Evolutionary conservation across 1,284 basidiomycete genomes (phyloP).

Genomic region (Cerrena zonata): DNA sequence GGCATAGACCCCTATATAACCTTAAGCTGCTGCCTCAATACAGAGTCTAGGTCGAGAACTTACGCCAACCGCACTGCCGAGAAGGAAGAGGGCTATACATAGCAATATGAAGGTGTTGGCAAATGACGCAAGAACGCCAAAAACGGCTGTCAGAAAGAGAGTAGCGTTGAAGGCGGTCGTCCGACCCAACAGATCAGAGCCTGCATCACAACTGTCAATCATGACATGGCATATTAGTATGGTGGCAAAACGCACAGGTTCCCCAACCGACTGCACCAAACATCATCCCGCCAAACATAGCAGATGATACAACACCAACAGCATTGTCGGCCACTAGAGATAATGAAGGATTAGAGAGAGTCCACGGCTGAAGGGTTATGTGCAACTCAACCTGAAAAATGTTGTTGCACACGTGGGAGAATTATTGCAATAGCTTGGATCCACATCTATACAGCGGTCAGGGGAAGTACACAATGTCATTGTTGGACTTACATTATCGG

Average conservation of each 20-base stretch:
- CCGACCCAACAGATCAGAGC: conserved; percentile 79
- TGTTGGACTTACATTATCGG: conserved; percentile 67
- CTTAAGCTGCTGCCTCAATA: not conserved
- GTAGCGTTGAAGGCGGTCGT: conserved; percentile 89
- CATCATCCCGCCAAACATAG: conserved; percentile 94
- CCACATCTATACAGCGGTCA: conserved; percentile 68
- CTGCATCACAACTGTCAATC: conserved; percentile 14
- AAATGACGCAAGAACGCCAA: conserved; percentile 80
- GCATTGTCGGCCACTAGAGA: conserved; percentile 63
- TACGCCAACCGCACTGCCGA: conserved; percentile 89
- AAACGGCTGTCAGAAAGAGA: conserved; percentile 82
- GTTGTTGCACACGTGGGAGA: conserved; percentile 84
- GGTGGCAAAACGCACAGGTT: conserved; percentile 46
- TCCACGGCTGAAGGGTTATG: not conserved
- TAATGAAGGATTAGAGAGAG: not conserved
- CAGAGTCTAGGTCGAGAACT: conserved; percentile 21
- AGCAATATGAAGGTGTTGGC: conserved; percentile 68
- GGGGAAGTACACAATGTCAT: not conserved
- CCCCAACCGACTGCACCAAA: conserved; percentile 91
- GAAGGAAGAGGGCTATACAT: conserved; percentile 76
- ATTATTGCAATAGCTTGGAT: conserved; percentile 85
- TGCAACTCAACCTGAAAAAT: conserved; percentile 61
- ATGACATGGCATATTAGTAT: not conserved
- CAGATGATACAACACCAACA: conserved; percentile 73
- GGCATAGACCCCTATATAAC: conserved; percentile 80